A percentile compares a stretch with the other conserved stretches of the same genome.
These are phyloP conservation scores for Acacia crassicarpa DNA, from an alignment of 306 rosid genomes.

Conservation along the genomic window DNA sequence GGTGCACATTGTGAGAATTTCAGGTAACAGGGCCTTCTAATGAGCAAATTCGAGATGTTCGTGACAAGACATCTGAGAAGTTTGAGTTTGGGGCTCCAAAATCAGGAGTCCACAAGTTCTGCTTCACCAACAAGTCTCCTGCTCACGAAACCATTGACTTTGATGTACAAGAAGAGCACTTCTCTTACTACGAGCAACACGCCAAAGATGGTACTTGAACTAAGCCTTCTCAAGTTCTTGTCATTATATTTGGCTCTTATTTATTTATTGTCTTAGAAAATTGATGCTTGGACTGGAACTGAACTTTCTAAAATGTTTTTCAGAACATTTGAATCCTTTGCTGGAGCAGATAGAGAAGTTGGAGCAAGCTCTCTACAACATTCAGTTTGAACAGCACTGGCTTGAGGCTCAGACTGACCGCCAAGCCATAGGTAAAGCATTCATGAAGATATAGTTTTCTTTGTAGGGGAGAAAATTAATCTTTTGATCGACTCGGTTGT, in stretches of 20 bases:
- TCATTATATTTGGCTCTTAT: neutral
- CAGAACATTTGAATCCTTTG: constrained; percentile 91
- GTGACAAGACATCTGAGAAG: constrained; percentile 59
- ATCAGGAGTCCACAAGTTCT: constrained; percentile 66
- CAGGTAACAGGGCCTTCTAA: constrained; percentile 84
- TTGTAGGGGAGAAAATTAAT: neutral
- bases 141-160: constrained; percentile 73
- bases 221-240: neutral
- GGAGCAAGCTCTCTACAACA: constrained; percentile 87
- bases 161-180: constrained; percentile 82
- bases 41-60: constrained; percentile 70
- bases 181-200: constrained; percentile 70
- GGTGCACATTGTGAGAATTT: constrained; percentile 10
- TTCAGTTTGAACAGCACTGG: constrained; percentile 97
- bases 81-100: constrained; percentile 56
- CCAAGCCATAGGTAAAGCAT: constrained; percentile 78
- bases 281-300: neutral
- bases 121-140: constrained; percentile 82
- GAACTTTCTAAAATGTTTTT: constrained; percentile 20
- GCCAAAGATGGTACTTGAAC: constrained; percentile 83
- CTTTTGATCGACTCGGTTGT: too few species aligned
- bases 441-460: neutral
- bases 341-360: constrained; percentile 75
- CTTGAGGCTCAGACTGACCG: constrained; percentile 91
- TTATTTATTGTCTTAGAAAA: neutral